Percentiles rank a stretch among this genome's conserved stretches.
phyloP scores from a whole-genome alignment of 345 rosid species.

The Populus deltoides region DNA sequence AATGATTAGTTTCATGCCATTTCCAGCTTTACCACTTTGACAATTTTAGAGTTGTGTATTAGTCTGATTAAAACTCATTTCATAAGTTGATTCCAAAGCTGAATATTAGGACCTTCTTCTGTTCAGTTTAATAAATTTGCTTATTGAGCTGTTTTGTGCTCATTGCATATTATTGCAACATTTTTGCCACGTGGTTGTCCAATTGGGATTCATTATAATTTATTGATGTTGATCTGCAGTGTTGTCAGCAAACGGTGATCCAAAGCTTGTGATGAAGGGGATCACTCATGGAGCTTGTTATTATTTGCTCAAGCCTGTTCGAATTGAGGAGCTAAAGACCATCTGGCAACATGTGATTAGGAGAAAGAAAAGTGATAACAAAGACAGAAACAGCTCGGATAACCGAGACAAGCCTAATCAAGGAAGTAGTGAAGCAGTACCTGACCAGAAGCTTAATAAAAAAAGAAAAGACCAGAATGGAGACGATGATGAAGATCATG shows the following conservation, averaged over 20 bases:
- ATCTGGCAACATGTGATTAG: constrained; percentile 37
- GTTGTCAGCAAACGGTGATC: constrained; percentile 36
- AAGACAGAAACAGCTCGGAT: constrained; percentile 18
- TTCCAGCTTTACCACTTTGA: neutral
- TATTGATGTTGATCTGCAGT: constrained; percentile 15
- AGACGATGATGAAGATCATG: constrained; percentile 33
- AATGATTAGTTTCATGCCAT: neutral
- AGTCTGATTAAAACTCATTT: neutral
- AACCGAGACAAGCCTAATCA: constrained; percentile 15
- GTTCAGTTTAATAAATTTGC: neutral
- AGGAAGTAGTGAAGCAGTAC: constrained; percentile 18
- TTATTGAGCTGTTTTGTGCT: neutral
- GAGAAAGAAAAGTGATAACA: constrained; percentile 28
- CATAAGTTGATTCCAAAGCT: constrained; percentile 1
- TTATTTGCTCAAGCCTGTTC: constrained; percentile 35
- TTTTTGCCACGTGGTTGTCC: neutral
- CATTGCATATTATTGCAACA: neutral
- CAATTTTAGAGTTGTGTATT: neutral
- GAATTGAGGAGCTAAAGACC: constrained; percentile 32
- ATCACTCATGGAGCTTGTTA: constrained; percentile 41
- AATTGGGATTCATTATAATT: neutral
- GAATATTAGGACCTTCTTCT: neutral
- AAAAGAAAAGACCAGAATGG: constrained; percentile 34
- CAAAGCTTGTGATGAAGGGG: constrained; percentile 40
- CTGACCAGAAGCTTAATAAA: constrained; percentile 29